Evolutionary conservation across 1,284 basidiomycete genomes (phyloP).

Genomic region (Heterobasidion parviporum): DNA sequence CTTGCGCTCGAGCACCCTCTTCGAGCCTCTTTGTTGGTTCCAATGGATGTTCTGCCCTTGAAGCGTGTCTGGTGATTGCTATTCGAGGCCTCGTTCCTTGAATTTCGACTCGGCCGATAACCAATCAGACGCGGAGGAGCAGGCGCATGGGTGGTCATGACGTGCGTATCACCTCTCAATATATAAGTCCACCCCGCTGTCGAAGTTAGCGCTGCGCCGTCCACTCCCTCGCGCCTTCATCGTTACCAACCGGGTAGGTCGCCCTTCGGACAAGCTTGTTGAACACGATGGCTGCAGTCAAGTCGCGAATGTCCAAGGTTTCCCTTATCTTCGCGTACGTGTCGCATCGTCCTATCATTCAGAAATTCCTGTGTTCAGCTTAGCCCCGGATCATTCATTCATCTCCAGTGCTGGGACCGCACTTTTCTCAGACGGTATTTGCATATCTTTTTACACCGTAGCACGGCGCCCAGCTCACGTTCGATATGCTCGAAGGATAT

Average conservation of each 20-base stretch:
- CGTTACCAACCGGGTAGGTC: not conserved
- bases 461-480: not conserved
- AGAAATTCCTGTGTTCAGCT: slow-evolving; percentile 1
- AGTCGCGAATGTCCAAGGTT: slow-evolving; percentile 26
- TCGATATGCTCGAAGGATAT: slow-evolving; percentile 46
- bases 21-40: too few relatives aligned
- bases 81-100: too few relatives aligned
- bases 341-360: not conserved
- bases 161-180: too few relatives aligned
- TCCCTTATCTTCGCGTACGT: slow-evolving; percentile 76
- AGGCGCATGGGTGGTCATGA: too few relatives aligned
- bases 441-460: not conserved
- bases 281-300: not conserved
- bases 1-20: too few relatives aligned
- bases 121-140: too few relatives aligned
- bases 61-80: too few relatives aligned
- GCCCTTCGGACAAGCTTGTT: not conserved
- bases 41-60: too few relatives aligned
- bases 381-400: not conserved
- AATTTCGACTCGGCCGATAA: too few relatives aligned
- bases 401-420: slow-evolving; percentile 68
- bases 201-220: too few relatives aligned
- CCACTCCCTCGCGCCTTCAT: too few relatives aligned
- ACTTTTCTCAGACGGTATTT: slow-evolving; percentile 78
- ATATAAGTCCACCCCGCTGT: too few relatives aligned